Conservation (phyloP, 2,329 filamentous ascomycete genomes). For the Magnaporthales sp. region DNA sequence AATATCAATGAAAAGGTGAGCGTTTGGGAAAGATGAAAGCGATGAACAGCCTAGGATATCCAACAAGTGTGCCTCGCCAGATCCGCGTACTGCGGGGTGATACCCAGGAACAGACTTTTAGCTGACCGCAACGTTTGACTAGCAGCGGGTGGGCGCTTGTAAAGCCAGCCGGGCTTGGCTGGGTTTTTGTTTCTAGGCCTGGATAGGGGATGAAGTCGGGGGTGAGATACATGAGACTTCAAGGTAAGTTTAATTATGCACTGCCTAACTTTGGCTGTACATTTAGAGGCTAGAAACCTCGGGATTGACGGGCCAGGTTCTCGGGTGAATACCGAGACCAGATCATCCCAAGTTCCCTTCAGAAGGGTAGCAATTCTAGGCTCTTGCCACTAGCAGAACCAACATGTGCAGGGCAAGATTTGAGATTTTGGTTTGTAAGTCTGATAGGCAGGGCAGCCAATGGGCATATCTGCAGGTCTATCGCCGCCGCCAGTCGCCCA, state of each 20-base stretch:
- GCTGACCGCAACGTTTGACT: not conserved
- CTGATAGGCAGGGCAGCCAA: not conserved
- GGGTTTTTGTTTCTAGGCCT: not conserved
- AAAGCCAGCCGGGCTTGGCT: not conserved
- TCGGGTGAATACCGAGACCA: not conserved
- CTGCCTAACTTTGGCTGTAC: not conserved
- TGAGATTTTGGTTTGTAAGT: not conserved
- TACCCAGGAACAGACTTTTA: not conserved
- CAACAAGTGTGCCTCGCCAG: not conserved
- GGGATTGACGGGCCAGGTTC: not conserved
- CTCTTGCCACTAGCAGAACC: not conserved
- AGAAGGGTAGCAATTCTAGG: not conserved
- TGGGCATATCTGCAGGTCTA: not conserved
- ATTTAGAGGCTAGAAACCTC: not conserved
- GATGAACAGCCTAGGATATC: not conserved
- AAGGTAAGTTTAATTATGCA: not conserved
- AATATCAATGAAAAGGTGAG: not conserved
- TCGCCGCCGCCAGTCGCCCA: not conserved
- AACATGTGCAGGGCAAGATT: not conserved
- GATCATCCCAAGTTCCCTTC: not conserved
- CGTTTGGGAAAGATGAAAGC: not conserved
- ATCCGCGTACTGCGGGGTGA: not conserved
- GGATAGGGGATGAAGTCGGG: not conserved
- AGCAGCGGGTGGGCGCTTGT: not conserved
- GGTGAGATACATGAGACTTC: not conserved